Evolutionary conservation across 2,329 filamentous ascomycete genomes (phyloP), one percentile per base, ranked within the genome.

Genomic region (Pyrenophora tritici-repentis): DNA sequence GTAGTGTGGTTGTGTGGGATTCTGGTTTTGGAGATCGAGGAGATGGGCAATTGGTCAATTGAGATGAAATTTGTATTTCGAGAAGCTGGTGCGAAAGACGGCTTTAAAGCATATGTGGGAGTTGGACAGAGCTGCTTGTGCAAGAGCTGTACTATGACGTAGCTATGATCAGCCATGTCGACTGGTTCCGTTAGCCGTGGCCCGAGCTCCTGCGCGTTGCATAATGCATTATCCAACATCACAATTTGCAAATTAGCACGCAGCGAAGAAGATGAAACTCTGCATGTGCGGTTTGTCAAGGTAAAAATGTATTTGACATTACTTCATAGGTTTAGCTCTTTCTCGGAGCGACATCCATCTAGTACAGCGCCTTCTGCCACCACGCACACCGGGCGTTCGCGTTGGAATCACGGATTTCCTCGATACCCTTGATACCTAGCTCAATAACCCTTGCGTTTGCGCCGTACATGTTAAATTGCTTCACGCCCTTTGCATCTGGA

Each of bases 321-420:
- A 10, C 35, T 51, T 50, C 39, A 45, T 40, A 40, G 20, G 35
- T 22, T 50, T n/a, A n/a, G n/a, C n/a, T 5, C 20, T 32, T 31
- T 22, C 2, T 24, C 37, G 17, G 32, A n/a, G 3, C 17, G 5
- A 34, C 42, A 46, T 10, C 35, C n/a, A 43, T 43, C 63, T 47
- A 66, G 53, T 74, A 79, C 48, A 79, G 57, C 24, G 69, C 77
- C 63, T 78, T 75, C 70, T 83, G 79, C 81, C 81, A 84, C 73
- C 75, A 83, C 46, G 70, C 67, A 66, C 82, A 84, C 56, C 81
- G 72, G 35, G 61, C 60, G 58, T 79, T 81, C 8, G 74, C 75
- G 48, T 77, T 75, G 9, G 71, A 70, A 66, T 84, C 81, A 51
- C 55, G 70, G 32, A 71, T 64, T 50, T 75, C 65, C 20, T 63